A percentile compares a stretch with the other conserved stretches of the same genome.
Evolutionary conservation across 192 early-diverging fungal genomes (phyloP).

Genomic region (Pilaira anomala): DNA sequence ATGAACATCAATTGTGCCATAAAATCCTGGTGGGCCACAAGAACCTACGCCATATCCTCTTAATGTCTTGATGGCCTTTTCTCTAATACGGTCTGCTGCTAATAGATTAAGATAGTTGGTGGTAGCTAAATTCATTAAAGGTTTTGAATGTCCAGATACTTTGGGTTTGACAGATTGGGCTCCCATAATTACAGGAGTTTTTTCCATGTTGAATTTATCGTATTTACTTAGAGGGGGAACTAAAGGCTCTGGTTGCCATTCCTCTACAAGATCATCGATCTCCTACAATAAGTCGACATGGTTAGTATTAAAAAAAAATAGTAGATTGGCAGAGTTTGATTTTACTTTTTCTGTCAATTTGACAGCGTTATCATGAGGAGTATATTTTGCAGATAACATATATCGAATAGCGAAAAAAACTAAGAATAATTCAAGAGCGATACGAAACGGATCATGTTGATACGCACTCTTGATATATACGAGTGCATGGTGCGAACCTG

Average conservation of each 20-base stretch:
- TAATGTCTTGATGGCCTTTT: constrained; percentile 80
- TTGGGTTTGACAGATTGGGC: constrained; percentile 63
- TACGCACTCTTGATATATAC: constrained; percentile 86
- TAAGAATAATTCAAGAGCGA: constrained; percentile 77
- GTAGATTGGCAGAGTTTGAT: not conserved
- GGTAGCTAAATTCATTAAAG: constrained; percentile 77
- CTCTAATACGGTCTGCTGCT: constrained; percentile 69
- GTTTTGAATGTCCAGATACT: constrained; percentile 55
- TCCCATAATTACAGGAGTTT: constrained; percentile 70
- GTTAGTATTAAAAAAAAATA: not conserved
- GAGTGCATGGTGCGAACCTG: constrained; percentile 73
- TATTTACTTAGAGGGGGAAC: constrained; percentile 71
- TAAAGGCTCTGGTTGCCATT: constrained; percentile 96
- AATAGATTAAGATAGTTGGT: constrained; percentile 87
- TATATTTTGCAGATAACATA: constrained; percentile 78
- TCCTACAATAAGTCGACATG: constrained; percentile 58
- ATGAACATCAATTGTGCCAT: constrained; percentile 93
- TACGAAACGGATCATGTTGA: constrained; percentile 91
- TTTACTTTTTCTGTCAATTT: constrained; percentile 76
- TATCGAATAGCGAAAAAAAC: constrained; percentile 89
- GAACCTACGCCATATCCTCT: constrained; percentile 94
- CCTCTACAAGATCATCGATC: constrained; percentile 89
- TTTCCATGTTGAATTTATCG: constrained; percentile 73
- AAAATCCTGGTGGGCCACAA: constrained; percentile 94
- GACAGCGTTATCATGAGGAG: constrained; percentile 72